Evolutionary conservation across 768 basidiomycete species (phyloP), one percentile per base, ranked within the genome.

Genomic region (Clitopilus passeckerianus): DNA sequence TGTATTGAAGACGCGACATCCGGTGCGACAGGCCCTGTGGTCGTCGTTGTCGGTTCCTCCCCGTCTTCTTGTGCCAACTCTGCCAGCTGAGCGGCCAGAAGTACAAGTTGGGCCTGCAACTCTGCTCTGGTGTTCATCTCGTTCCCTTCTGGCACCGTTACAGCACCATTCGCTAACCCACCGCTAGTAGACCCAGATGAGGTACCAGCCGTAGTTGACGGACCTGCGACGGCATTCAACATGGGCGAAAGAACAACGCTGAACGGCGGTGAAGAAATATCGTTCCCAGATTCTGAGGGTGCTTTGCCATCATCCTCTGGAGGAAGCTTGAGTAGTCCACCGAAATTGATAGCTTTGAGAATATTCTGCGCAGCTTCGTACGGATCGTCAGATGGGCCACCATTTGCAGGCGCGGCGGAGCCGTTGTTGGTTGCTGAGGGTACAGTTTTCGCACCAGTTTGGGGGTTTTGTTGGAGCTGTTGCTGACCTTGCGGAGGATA

Each of bases 341-440:
- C 84, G 65, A 90, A 89, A 68, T 90, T 89, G 72, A 91, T 89
- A 2, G 88, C 89, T 64, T 86, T 84, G 57, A 91, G 76, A 53
- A 91, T 91, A 61, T 82, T 87, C 65, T 90, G 87, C 7, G 89
- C 89, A 0, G 89, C 89, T 66, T 89, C 85, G 80, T 88, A 90
- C 12, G 87, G 86, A 60, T 88, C 86, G 54, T 77, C 75, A 15
- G 66, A 55, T 7, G 15, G 54, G 10, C 30, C 33, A 33, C 30
- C 57, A 16, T 65, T 61, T 2, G 66, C 59, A 18, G 63, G 50
- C 12, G 66, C 33, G 1, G 60, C 57, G 24, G 62, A 61, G 18
- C 54, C 56, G 34, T 58, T 37, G 44, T 67, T 22, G 18, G 20
- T 52, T 33, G 65, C 33, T 5, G 62, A 50, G 43, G 59, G 34